Base-by-base conservation (phyloP, 805 yeast genomes). In the Nematodospora valgi region DNA sequence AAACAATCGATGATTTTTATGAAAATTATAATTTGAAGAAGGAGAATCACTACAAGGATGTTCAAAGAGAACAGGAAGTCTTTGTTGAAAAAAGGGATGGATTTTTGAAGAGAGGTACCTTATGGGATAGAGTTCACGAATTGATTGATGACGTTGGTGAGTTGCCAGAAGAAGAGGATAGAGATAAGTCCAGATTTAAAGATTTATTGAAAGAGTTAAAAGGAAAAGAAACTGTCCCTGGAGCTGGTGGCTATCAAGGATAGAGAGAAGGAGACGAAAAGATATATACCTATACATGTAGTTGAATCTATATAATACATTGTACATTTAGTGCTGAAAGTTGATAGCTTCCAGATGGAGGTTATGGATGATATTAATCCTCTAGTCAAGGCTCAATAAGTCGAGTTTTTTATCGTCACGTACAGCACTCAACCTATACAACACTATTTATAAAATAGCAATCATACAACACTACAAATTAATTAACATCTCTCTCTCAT, bases 1-100 rank as follows among this genome's bases (percentile, higher is more conserved):
- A 80, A 56, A 80, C 87, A 35, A 78, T 88, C 52, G 96, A 91
- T 57, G 95, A 85, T 45, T 91, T 91, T 59, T 91, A 91, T 60
- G 95, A 86, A 49, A 82, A 81, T 54, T 91, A 91, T 70, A 88
- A 86, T 64, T 69, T 72, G 54, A 89, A 89, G 67, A 83, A 80
- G 59, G 91, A 86, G 35, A 74, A 74, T 45, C 76, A 79, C 34
- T 64, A 80, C 37, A 80, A 76, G 41, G 72, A 74, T 39, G 81
- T 85, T 9, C 69, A 71, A 54, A 66, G 68, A 34, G 93, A 83
- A 47, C 86, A 86, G 48, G 79, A 76, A 46, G 77, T 75, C 41
- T 88, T 82, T 55, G 56, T 85, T 43, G 76, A 72, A 37, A 78
- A 82, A 51, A 80, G 93, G 56, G 96, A 88, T 56, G 72, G 74